These are phyloP conservation scores for Thymus mandschuricus DNA, from an alignment of 257 asterid genomes.

Conservation along the genomic window DNA sequence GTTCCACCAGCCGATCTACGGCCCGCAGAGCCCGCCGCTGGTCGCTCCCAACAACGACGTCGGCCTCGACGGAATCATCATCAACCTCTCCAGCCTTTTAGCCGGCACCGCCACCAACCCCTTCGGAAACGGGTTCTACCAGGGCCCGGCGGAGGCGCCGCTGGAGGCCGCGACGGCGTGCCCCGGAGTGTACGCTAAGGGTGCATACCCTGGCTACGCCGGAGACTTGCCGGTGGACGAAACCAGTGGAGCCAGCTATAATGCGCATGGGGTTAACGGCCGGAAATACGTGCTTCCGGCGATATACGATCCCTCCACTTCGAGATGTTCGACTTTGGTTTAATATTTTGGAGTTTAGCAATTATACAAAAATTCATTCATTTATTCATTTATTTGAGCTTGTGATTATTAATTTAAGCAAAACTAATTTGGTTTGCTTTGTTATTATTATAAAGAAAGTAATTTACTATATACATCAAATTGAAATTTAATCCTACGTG, in stretches of 20 bases:
- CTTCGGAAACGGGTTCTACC: constrained; percentile 71
- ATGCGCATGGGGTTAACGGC: constrained; percentile 66
- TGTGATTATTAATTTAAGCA: too few relatives aligned
- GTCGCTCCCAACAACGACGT: constrained; percentile 73
- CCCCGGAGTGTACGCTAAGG: constrained; percentile 73
- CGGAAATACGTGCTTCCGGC: constrained; percentile 76
- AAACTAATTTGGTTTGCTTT: too few relatives aligned
- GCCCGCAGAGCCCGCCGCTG: constrained; percentile 70
- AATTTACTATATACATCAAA: too few relatives aligned
- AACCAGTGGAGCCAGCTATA: constrained; percentile 72
- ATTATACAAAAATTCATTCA: too few relatives aligned
- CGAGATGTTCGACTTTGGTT: constrained; percentile 67
- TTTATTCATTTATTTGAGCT: too few relatives aligned
- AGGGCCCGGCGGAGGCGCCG: constrained; percentile 65
- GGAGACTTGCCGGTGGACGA: constrained; percentile 65
- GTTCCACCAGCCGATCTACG: constrained; percentile 75
- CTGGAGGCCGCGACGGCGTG: constrained; percentile 83
- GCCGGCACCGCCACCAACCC: constrained; percentile 80
- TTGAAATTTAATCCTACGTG: too few relatives aligned
- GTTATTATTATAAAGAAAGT: too few relatives aligned
- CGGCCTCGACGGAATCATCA: constrained; percentile 66
- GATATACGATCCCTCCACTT: constrained; percentile 62
- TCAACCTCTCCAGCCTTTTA: constrained; percentile 56
- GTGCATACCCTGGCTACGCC: constrained; percentile 82
- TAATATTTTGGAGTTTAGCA: constrained; percentile 20